Conservation (phyloP, 306 rosid species). For the Myrica gale region DNA sequence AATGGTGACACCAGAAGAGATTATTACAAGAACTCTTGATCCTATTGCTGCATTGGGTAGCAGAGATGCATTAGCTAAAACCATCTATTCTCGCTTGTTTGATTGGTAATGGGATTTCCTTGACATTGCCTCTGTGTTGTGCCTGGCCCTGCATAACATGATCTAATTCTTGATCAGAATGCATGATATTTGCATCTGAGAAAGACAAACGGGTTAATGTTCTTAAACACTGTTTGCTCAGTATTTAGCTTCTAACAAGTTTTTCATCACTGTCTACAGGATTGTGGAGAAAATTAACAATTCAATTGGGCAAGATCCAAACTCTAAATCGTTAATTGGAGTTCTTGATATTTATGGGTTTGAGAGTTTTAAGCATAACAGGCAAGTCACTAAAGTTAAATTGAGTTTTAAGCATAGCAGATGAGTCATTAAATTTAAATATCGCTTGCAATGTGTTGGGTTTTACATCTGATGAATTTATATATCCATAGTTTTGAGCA, state of each 20-base stretch:
- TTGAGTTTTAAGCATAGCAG: conserved; percentile 90
- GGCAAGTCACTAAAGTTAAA: conserved; percentile 49
- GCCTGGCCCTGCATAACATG: neutral
- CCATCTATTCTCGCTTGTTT: conserved; percentile 91
- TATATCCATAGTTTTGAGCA: conserved; percentile 77
- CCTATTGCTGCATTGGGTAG: conserved; percentile 91
- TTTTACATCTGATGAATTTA: conserved; percentile 36
- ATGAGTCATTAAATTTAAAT: conserved; percentile 43
- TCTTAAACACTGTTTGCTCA: conserved; percentile 24
- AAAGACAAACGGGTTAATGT: neutral
- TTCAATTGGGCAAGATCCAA: conserved; percentile 98
- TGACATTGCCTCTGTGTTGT: conserved; percentile 24
- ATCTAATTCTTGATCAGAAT: neutral
- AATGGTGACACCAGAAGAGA: conserved; percentile 98
- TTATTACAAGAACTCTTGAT: conserved; percentile 98
- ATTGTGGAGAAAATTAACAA: conserved; percentile 91
- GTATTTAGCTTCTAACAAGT: conserved; percentile 33
- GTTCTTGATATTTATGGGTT: conserved; percentile 99
- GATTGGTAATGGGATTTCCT: conserved; percentile 72
- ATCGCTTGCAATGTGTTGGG: conserved; percentile 20
- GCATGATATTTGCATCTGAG: neutral
- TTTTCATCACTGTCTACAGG: conserved; percentile 48
- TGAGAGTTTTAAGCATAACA: conserved; percentile 95
- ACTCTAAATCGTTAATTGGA: conserved; percentile 89
- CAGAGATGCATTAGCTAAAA: conserved; percentile 97